phyloP scores from a whole-genome alignment of 176 grass and related monocot species.

The Phyllostachys edulis region DNA sequence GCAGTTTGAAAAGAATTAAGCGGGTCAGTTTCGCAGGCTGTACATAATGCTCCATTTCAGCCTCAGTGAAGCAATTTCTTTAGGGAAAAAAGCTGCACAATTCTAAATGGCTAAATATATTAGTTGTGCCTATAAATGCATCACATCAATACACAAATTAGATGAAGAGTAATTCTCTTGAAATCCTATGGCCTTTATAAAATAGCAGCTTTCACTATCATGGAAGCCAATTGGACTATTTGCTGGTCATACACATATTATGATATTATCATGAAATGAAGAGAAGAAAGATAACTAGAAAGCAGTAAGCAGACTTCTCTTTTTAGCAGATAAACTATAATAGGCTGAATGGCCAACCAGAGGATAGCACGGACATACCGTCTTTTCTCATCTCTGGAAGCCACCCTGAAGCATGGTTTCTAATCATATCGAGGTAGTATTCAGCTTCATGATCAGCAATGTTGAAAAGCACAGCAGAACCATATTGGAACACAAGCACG shows the following conservation, averaged over 20 bases:
- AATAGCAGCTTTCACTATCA: neutral
- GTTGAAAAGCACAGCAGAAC: slow-evolving; percentile 86
- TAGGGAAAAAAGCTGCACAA: no score
- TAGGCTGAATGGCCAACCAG: neutral
- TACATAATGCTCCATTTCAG: neutral
- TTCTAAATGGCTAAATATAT: neutral
- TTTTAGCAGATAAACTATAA: neutral
- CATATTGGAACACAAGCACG: slow-evolving; percentile 89
- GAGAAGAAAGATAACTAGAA: neutral
- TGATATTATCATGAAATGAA: neutral
- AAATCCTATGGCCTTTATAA: neutral
- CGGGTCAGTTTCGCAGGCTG: neutral
- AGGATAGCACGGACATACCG: slow-evolving; percentile 43
- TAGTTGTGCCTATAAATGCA: neutral
- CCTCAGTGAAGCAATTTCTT: neutral
- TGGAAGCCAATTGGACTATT: neutral
- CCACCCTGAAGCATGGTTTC: slow-evolving; percentile 88
- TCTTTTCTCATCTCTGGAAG: slow-evolving; percentile 86
- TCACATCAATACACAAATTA: neutral
- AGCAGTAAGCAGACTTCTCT: neutral
- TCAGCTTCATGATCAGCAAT: slow-evolving; percentile 94
- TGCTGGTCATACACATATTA: neutral
- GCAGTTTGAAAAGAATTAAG: neutral
- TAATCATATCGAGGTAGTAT: slow-evolving; percentile 79
- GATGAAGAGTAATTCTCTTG: neutral